These are phyloP conservation scores for Scutellaria baicalensis DNA, from an alignment of 257 asterid species.

Conservation along the genomic window DNA sequence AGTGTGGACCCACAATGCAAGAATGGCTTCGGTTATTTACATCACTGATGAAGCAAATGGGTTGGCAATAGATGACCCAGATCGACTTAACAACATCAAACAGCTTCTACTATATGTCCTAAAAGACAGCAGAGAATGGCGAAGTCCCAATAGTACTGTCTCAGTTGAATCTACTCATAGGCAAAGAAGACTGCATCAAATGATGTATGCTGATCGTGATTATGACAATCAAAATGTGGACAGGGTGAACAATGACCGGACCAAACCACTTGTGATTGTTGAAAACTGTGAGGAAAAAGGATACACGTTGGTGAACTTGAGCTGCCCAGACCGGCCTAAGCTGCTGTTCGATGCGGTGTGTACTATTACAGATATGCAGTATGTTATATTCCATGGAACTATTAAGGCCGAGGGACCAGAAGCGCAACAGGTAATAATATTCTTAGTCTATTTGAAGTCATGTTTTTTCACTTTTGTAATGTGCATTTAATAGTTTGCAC, in stretches of 20 bases:
- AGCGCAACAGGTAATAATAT: slow-evolving; percentile 48
- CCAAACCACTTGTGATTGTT: slow-evolving; percentile 33
- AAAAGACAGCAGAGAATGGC: slow-evolving; percentile 56
- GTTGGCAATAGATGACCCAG: slow-evolving; percentile 48
- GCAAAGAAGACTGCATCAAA: slow-evolving; percentile 77
- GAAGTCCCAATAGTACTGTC: slow-evolving; percentile 61
- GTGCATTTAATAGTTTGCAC: not conserved
- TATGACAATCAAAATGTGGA: slow-evolving; percentile 28
- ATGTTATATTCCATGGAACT: slow-evolving; percentile 56
- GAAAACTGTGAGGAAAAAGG: slow-evolving; percentile 46
- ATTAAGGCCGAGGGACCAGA: slow-evolving; percentile 46
- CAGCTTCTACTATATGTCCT: slow-evolving; percentile 62
- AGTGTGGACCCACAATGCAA: slow-evolving; percentile 90
- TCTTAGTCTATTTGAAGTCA: no score
- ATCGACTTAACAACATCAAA: slow-evolving; percentile 47
- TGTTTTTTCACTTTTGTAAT: not conserved
- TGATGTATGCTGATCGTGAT: slow-evolving; percentile 77
- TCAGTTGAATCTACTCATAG: slow-evolving; percentile 63
- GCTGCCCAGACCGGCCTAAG: slow-evolving; percentile 57
- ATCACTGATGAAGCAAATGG: slow-evolving; percentile 64
- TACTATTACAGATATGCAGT: slow-evolving; percentile 65
- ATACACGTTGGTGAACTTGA: slow-evolving; percentile 42
- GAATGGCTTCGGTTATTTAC: slow-evolving; percentile 79
- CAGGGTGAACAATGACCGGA: slow-evolving; percentile 5
- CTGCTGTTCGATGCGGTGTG: slow-evolving; percentile 60